Conservation (phyloP, 306 rosid species). For the Castanea mollissima region DNA sequence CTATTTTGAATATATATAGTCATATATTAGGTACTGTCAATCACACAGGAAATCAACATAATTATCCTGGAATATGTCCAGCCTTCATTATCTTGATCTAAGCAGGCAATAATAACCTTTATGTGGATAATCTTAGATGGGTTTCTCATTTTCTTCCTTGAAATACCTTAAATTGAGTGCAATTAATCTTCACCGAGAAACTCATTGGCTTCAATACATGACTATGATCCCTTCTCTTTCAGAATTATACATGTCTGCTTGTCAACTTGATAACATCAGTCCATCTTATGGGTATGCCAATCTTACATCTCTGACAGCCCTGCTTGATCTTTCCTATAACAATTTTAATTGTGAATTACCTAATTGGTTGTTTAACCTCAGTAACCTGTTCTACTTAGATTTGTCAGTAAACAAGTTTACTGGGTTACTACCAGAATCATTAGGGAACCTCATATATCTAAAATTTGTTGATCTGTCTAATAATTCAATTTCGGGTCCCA, state of each 20-base stretch:
- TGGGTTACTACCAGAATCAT: background rate
- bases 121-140: too few species aligned
- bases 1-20: too few species aligned
- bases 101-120: too few species aligned
- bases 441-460: background rate
- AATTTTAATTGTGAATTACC: background rate
- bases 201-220: conserved; percentile 23
- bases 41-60: background rate
- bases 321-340: background rate
- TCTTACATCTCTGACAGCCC: conserved; percentile 20
- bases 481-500: background rate
- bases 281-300: conserved; percentile 8
- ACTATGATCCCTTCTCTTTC: conserved; percentile 3
- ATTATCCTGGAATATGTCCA: conserved; percentile 7
- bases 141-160: conserved; percentile 15
- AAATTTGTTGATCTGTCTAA: background rate
- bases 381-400: too few species aligned
- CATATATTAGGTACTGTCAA: background rate
- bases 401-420: too few species aligned
- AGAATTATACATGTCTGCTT: conserved; percentile 5
- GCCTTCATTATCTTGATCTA: conserved; percentile 17
- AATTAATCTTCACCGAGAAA: conserved; percentile 14
- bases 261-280: conserved; percentile 4
- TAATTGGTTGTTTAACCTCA: background rate
- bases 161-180: conserved; percentile 11